A percentile compares a stretch with the other conserved stretches of the same genome.
These are phyloP conservation scores for Auricularia heimuer DNA, from an alignment of 768 basidiomycete genomes.

Conservation along the genomic window DNA sequence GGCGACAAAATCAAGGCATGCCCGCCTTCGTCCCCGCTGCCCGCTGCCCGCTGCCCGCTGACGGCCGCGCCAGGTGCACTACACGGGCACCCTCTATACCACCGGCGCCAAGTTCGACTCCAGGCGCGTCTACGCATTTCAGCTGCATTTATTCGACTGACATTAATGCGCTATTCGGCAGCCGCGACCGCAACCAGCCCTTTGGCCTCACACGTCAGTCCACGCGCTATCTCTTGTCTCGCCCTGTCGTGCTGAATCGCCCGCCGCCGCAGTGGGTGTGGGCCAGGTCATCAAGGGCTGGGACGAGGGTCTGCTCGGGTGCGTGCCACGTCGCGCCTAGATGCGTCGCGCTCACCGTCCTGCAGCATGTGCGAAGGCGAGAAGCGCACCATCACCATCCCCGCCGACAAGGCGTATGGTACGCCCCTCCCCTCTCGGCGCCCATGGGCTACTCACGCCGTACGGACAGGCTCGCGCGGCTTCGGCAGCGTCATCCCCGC, in stretches of 20 bases:
- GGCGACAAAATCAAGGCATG: slow-evolving; percentile 23
- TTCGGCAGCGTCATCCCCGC: slow-evolving; percentile 71
- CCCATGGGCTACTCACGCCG: neutral
- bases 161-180: slow-evolving; percentile 16
- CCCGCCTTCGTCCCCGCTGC: neutral
- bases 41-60: slow-evolving; percentile 32
- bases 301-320: slow-evolving; percentile 65
- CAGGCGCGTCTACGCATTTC: slow-evolving; percentile 37
- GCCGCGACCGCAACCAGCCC: slow-evolving; percentile 63
- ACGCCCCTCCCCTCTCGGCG: neutral
- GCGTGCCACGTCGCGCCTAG: neutral
- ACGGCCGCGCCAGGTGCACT: slow-evolving; percentile 52
- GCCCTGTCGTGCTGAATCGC: neutral
- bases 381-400: slow-evolving; percentile 84
- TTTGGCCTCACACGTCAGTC: slow-evolving; percentile 69
- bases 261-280: slow-evolving; percentile 44
- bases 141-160: neutral
- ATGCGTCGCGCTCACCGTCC: neutral
- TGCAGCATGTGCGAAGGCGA: slow-evolving; percentile 75
- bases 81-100: slow-evolving; percentile 54
- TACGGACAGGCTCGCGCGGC: slow-evolving; percentile 54
- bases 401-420: slow-evolving; percentile 76
- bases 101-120: slow-evolving; percentile 86
- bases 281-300: slow-evolving; percentile 81
- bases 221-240: neutral